Base-by-base conservation (phyloP, 345 rosid species). In the Adansonia digitata region DNA sequence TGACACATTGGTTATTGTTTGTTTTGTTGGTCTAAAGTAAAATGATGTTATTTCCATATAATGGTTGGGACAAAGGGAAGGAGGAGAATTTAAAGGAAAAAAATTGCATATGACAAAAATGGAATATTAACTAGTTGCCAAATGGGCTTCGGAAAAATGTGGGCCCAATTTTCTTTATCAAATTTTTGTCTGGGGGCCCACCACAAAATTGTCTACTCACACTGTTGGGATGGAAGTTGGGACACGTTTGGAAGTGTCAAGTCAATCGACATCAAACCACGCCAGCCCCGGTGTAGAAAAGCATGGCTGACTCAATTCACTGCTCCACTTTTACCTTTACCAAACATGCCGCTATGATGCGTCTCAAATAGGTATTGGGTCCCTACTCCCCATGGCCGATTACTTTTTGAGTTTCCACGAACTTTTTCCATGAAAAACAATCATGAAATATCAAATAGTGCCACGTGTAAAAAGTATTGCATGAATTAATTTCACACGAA, bases 31-130 rank as follows among this genome's bases (percentile, higher is more conserved):
- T 65, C 62, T 34, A 29, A 3, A 35, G 22, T 37, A 66, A 37
- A 67, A 78, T 68, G 26, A 70, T 70, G 53, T 0, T 26, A 20
- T 62, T 79, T 67, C 59, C 81, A 57, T n/a, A 74, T 69, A 74
- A 78, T 51, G 69, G 65, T n/a, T n/a, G 77, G 39, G 69, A 22
- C 2, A 27, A 0, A 24, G 24, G 35, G 63, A 40, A 26, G 27
- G 18, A 15, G 6, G 49, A 24, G 14, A 56, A 34, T 12, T 10
- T 6, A 18, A 10, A 7, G 4, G 0, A 18, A 5, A 2, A 35
- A 14, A 24, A n/a, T 20, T 31, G 70, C 22, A 37, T n/a, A 4
- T 17, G 39, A 63, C 18, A 64, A 71, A 63, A 52, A 62, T 15
- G 68, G 46, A 79, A 26, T 6, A 15, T 26, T 9, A 42, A 7